These are phyloP conservation scores for Amaranthus cruentus DNA, from an alignment of 148 eudicot genomes.

Conservation along the genomic window DNA sequence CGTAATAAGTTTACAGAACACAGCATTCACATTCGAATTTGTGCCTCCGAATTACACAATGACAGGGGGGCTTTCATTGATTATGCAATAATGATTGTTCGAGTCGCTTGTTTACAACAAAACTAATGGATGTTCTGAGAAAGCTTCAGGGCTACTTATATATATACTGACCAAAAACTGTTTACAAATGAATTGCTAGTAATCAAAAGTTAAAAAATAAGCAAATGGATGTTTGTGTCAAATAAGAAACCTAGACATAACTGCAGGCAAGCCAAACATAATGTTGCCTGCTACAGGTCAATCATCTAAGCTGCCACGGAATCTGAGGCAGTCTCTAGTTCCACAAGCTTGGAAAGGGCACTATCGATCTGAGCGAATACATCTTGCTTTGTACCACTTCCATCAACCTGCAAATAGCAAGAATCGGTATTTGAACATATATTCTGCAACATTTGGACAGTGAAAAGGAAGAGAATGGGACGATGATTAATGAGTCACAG, in stretches of 20 bases:
- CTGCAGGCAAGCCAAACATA: neutral
- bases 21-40: neutral
- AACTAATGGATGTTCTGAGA: neutral
- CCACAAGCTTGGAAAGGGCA: conserved; percentile 44
- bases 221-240: neutral
- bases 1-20: neutral
- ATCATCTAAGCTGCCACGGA: conserved; percentile 37
- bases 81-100: neutral
- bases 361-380: conserved; percentile 74
- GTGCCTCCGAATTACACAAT: neutral
- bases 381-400: conserved; percentile 55
- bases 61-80: neutral
- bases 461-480: too few species aligned
- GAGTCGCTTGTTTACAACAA: conserved; percentile 6
- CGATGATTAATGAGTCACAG: too few species aligned
- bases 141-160: conserved; percentile 6
- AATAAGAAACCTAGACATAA: neutral
- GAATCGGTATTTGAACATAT: neutral
- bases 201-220: neutral
- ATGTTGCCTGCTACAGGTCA: neutral
- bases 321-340: conserved; percentile 34
- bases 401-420: conserved; percentile 57
- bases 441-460: neutral
- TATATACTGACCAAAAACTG: conserved; percentile 4
- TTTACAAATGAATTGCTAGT: conserved; percentile 19